Evolutionary conservation across 257 asterid genomes (phyloP).

Genomic region (Fraxinus excelsior): DNA sequence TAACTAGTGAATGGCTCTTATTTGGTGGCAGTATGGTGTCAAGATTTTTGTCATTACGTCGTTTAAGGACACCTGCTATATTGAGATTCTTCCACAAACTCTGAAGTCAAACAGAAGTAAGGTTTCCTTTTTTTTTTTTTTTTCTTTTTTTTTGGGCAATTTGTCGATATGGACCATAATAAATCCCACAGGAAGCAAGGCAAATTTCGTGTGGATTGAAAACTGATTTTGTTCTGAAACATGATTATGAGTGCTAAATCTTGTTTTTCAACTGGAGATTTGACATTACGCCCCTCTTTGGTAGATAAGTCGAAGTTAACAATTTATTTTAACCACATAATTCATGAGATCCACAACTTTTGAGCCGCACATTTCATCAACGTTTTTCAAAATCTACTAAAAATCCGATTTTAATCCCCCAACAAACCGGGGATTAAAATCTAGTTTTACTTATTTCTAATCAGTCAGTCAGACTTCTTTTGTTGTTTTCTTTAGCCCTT

Average conservation of each 20-base stretch:
- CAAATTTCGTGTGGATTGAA: neutral
- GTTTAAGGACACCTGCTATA: slow-evolving; percentile 89
- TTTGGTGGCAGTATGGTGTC: slow-evolving; percentile 66
- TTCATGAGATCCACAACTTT: too few relatives aligned
- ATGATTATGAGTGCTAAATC: too few relatives aligned
- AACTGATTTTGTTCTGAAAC: too few relatives aligned
- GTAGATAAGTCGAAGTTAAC: too few relatives aligned
- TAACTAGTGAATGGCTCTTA: neutral
- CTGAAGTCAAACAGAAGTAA: slow-evolving; percentile 75
- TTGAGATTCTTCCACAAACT: slow-evolving; percentile 78
- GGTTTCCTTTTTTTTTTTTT: slow-evolving; percentile 8
- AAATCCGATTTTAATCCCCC: too few relatives aligned
- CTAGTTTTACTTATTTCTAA: too few relatives aligned
- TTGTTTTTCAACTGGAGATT: neutral
- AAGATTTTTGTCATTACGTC: slow-evolving; percentile 85
- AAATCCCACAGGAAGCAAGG: neutral
- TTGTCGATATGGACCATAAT: neutral
- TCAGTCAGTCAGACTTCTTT: neutral
- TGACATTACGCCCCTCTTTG: too few relatives aligned
- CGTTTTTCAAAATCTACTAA: too few relatives aligned
- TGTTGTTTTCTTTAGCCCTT: neutral
- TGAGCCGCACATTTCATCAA: too few relatives aligned
- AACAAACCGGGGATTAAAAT: too few relatives aligned
- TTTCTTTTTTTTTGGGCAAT: neutral
- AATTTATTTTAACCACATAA: too few relatives aligned